Conservation (phyloP, 169 alveolate genomes). For the Cytauxzoon felis region DNA sequence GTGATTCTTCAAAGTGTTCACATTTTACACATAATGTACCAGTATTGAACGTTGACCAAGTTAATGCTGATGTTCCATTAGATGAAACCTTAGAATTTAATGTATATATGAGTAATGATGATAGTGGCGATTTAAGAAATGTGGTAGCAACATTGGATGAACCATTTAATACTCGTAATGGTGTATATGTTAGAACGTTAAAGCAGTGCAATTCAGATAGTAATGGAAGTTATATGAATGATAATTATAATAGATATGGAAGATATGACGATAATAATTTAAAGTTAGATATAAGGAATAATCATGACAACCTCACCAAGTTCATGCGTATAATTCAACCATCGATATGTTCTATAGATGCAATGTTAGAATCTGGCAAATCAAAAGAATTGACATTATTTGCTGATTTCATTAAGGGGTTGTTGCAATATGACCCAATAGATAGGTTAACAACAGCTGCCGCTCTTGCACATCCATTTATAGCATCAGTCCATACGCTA, state of each 20-base stretch:
- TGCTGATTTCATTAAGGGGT: constrained; percentile 72
- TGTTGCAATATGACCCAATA: constrained; percentile 84
- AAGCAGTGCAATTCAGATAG: too few relatives aligned
- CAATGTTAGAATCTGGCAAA: constrained; percentile 20
- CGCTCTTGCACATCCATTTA: constrained; percentile 91
- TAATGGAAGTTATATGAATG: too few relatives aligned
- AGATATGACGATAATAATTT: too few relatives aligned
- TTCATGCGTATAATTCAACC: constrained; percentile 58
- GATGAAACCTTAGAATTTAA: too few relatives aligned
- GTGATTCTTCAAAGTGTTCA: constrained; percentile 49
- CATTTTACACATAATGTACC: constrained; percentile 12
- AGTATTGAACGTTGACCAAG: too few relatives aligned
- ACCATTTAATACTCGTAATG: too few relatives aligned
- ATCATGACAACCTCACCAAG: constrained; percentile 27
- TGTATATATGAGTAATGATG: too few relatives aligned
- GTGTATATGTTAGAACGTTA: too few relatives aligned
- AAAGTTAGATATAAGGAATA: constrained; percentile 32
- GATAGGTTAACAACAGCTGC: constrained; percentile 82
- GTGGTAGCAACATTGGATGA: too few relatives aligned
- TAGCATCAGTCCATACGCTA: constrained; percentile 85
- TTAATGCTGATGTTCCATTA: too few relatives aligned
- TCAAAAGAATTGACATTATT: constrained; percentile 23
- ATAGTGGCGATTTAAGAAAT: too few relatives aligned
- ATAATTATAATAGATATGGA: too few relatives aligned
- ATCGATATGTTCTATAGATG: constrained; percentile 24